phyloP scores from a whole-genome alignment of 352 stramenopile species.

The Lagenidium giganteum region DNA sequence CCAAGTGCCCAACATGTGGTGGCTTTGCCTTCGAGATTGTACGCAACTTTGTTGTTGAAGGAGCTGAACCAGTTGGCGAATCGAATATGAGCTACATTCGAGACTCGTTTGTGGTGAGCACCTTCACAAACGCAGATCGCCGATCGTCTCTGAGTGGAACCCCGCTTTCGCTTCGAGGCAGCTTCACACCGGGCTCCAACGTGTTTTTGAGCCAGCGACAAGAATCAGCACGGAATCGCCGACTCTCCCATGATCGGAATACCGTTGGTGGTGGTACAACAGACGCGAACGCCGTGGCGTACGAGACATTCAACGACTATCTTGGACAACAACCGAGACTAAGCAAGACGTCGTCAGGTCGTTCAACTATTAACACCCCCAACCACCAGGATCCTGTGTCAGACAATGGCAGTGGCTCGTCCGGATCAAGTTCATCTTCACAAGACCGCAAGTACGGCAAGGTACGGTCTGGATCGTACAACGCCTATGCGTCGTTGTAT shows the following conservation, averaged over 20 bases:
- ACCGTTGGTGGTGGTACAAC: neutral
- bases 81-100: conserved; percentile 68
- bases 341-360: conserved; percentile 23
- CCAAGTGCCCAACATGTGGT: conserved; percentile 81
- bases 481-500: neutral
- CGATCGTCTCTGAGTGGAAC: conserved; percentile 12
- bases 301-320: conserved; percentile 78
- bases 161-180: conserved; percentile 26
- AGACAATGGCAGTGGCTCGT: neutral
- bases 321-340: conserved; percentile 39
- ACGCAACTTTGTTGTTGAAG: conserved; percentile 73
- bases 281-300: conserved; percentile 16
- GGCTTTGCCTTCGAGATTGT: conserved; percentile 78
- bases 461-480: conserved; percentile 1
- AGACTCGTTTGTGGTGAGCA: conserved; percentile 52
- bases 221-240: conserved; percentile 3
- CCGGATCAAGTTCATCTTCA: no score
- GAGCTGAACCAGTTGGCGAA: conserved; percentile 37
- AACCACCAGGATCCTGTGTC: neutral
- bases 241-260: conserved; percentile 2
- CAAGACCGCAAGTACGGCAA: neutral
- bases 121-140: conserved; percentile 32
- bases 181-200: conserved; percentile 42
- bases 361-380: conserved; percentile 15
- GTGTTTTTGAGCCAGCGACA: conserved; percentile 21